phyloP scores from a whole-genome alignment of 2,329 filamentous ascomycete species.

The Fusarium sp. region DNA sequence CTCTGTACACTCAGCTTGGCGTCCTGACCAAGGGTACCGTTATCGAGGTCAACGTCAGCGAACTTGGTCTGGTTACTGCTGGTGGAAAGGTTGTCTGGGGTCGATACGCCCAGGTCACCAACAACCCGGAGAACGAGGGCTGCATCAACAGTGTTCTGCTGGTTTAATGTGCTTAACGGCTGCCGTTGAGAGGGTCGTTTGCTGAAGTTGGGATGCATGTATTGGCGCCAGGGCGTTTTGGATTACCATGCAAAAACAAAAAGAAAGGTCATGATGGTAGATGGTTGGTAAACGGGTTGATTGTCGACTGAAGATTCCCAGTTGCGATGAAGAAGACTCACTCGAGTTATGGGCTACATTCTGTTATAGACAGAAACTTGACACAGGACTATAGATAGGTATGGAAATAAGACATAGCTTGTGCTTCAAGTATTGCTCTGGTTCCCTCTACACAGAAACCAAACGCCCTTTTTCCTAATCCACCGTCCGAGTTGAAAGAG shows the following conservation, averaged over 20 bases:
- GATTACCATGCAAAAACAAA: constrained; percentile 37
- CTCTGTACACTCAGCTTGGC: constrained; percentile 91
- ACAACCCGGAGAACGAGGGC: constrained; percentile 59
- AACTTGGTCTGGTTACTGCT: constrained; percentile 90
- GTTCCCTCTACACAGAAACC: not conserved
- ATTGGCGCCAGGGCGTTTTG: constrained; percentile 46
- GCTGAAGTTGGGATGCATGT: constrained; percentile 44
- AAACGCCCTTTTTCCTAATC: too few relatives aligned
- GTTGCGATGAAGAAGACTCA: constrained; percentile 45
- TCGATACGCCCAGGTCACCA: constrained; percentile 70
- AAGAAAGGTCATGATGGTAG: constrained; percentile 35
- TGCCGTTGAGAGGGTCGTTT: constrained; percentile 25
- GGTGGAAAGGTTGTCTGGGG: constrained; percentile 95
- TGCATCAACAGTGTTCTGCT: constrained; percentile 49
- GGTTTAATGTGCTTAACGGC: constrained; percentile 34
- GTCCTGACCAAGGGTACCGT: constrained; percentile 84
- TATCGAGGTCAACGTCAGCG: constrained; percentile 92
- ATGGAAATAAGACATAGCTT: constrained; percentile 21
- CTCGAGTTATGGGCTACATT: constrained; percentile 39
- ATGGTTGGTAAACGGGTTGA: constrained; percentile 41
- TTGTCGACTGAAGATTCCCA: constrained; percentile 46
- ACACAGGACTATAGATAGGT: constrained; percentile 34
- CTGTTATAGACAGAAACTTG: constrained; percentile 31
- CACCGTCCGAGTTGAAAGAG: too few relatives aligned
- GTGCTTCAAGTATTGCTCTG: not conserved